Conservation (phyloP, 192 early-diverging fungal species). For the Umbelopsis isabellina region DNA sequence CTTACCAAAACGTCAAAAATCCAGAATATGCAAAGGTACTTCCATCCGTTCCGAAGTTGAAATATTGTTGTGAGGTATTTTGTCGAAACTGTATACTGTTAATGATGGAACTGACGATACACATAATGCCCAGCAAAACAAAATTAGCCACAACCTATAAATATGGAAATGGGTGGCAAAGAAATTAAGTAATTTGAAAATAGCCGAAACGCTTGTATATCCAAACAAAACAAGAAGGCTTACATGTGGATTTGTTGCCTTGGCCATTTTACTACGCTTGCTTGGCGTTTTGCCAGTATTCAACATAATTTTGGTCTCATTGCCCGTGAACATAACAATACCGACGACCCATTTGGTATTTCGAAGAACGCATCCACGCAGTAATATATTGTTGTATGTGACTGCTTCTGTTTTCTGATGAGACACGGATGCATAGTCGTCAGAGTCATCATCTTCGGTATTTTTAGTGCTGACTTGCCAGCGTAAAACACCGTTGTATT, state of each 20-base stretch:
- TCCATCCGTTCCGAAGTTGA: slow-evolving; percentile 54
- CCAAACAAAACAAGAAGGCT: slow-evolving; percentile 3
- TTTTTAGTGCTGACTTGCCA: slow-evolving; percentile 40
- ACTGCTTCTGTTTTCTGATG: slow-evolving; percentile 65
- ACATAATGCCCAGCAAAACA: slow-evolving; percentile 73
- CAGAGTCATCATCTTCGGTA: background rate
- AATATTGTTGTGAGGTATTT: slow-evolving; percentile 52
- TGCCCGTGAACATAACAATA: slow-evolving; percentile 86
- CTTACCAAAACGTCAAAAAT: slow-evolving; percentile 75
- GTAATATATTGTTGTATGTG: slow-evolving; percentile 78
- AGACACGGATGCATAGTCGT: slow-evolving; percentile 31
- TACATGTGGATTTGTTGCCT: slow-evolving; percentile 89
- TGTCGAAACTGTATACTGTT: slow-evolving; percentile 66
- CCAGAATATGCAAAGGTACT: slow-evolving; percentile 57
- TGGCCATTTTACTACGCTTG: slow-evolving; percentile 90
- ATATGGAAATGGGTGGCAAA: slow-evolving; percentile 6
- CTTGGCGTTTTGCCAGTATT: slow-evolving; percentile 92
- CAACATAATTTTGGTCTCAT: slow-evolving; percentile 96
- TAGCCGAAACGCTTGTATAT: slow-evolving; percentile 8
- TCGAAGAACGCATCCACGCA: slow-evolving; percentile 90
- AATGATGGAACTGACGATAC: slow-evolving; percentile 67
- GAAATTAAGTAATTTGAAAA: slow-evolving; percentile 3
- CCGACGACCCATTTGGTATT: slow-evolving; percentile 93
- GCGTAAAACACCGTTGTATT: slow-evolving; percentile 78
- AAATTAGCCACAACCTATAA: slow-evolving; percentile 79